phyloP scores from a whole-genome alignment of 306 rosid species.

The Begonia fuchsioides region DNA sequence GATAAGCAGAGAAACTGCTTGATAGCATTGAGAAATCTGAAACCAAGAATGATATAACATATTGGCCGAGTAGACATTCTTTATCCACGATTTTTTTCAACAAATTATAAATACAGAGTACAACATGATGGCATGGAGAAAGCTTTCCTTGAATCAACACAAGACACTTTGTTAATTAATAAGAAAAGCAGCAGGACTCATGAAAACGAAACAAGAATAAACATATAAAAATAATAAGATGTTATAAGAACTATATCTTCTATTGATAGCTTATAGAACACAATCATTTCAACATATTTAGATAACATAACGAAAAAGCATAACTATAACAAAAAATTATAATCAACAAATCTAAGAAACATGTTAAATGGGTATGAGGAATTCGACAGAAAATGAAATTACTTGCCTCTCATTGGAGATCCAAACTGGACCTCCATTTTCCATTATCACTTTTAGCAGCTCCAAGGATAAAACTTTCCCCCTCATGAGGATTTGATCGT shows the following conservation, averaged over 20 bases:
- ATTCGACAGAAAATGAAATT: slow-evolving; percentile 1
- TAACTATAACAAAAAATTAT: neutral
- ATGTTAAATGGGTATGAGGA: neutral
- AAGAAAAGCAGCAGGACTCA: neutral
- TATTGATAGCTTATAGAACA: neutral
- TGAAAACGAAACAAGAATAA: neutral
- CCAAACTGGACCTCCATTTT: slow-evolving; percentile 68
- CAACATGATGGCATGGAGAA: neutral
- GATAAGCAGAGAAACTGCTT: slow-evolving; percentile 94
- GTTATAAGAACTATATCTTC: neutral
- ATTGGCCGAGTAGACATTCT: slow-evolving; percentile 9
- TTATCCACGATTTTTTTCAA: slow-evolving; percentile 3
- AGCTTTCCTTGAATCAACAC: neutral
- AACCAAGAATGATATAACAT: slow-evolving; percentile 21
- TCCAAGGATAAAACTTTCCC: slow-evolving; percentile 91
- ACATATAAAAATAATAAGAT: neutral
- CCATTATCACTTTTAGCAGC: slow-evolving; percentile 92
- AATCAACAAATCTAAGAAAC: neutral
- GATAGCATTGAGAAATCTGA: slow-evolving; percentile 81
- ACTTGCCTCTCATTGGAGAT: slow-evolving; percentile 80
- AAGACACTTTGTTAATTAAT: neutral
- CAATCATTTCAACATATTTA: neutral
- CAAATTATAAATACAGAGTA: slow-evolving; percentile 4
- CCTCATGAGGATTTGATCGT: slow-evolving; percentile 85
- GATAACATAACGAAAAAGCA: neutral